A percentile compares a stretch with the other conserved stretches of the same genome.
These are phyloP conservation scores for Populus ilicifolia DNA, from an alignment of 345 rosid species.

Conservation along the genomic window DNA sequence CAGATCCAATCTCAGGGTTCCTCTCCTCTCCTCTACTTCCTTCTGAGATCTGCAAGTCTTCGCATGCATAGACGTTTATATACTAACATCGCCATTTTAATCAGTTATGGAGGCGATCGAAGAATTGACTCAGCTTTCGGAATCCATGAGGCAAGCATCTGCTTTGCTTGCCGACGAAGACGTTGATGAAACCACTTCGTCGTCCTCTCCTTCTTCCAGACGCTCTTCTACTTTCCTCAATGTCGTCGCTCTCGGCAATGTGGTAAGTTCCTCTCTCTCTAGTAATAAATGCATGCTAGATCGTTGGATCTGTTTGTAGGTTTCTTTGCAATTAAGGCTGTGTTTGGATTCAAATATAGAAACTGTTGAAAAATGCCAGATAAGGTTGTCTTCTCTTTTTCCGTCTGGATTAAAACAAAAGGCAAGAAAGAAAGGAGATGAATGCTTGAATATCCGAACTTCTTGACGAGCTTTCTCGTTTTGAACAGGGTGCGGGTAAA, in stretches of 20 bases:
- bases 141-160: slow-evolving; percentile 80
- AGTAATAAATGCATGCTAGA: not conserved
- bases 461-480: not conserved
- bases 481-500: slow-evolving; percentile 93
- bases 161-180: slow-evolving; percentile 94
- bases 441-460: not conserved
- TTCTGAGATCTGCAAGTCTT: not conserved
- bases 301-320: slow-evolving; percentile 11
- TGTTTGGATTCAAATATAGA: slow-evolving; percentile 6
- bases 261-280: slow-evolving; percentile 47
- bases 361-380: not conserved
- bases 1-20: slow-evolving; percentile 22
- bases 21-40: not conserved
- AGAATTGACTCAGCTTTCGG: slow-evolving; percentile 80
- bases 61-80: not conserved
- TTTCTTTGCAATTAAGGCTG: not conserved
- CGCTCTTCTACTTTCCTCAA: slow-evolving; percentile 77
- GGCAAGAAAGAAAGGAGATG: not conserved
- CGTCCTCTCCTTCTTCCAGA: slow-evolving; percentile 33
- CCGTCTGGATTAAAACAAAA: no score
- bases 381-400: no score
- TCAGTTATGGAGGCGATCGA: slow-evolving; percentile 91
- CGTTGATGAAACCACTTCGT: slow-evolving; percentile 53
- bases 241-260: slow-evolving; percentile 82
- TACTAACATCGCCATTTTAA: not conserved